Conservation (phyloP, 192 early-diverging fungal species). For the Anaeromyces robustus region DNA sequence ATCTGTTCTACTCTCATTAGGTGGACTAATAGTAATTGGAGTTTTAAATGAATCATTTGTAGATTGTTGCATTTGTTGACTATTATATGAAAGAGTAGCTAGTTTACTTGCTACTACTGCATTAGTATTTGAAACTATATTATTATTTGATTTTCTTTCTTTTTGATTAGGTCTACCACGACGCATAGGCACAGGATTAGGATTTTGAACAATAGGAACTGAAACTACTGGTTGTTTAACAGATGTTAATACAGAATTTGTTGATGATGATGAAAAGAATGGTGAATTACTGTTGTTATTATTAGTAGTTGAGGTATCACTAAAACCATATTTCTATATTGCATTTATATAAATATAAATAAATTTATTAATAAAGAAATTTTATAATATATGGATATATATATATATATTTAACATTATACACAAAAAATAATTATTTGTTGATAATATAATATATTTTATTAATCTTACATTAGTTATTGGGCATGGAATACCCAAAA, state of each 20-base stretch:
- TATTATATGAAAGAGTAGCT: neutral
- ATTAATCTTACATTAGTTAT: conserved; percentile 36
- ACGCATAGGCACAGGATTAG: conserved; percentile 66
- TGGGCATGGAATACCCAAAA: conserved; percentile 44
- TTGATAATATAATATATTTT: too few species aligned
- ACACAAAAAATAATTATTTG: too few species aligned
- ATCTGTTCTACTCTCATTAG: neutral
- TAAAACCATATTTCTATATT: neutral
- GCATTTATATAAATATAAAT: neutral
- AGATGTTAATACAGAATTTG: conserved; percentile 7
- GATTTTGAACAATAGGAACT: conserved; percentile 16
- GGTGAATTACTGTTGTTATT: conserved; percentile 2
- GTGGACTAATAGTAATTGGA: neutral
- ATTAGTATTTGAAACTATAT: neutral
- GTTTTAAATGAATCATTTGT: neutral
- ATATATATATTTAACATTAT: too few species aligned
- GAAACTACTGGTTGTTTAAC: conserved; percentile 9
- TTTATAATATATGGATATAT: too few species aligned
- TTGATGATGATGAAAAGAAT: conserved; percentile 8
- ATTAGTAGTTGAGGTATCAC: neutral
- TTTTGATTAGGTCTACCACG: conserved; percentile 65
- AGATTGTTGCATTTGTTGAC: neutral
- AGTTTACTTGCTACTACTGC: neutral
- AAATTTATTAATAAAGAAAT: too few species aligned
- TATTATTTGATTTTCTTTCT: neutral